A percentile compares a stretch with the other conserved stretches of the same genome.
Evolutionary conservation across 176 grass and related monocot species (phyloP).

Genomic region (Avena atlantica): DNA sequence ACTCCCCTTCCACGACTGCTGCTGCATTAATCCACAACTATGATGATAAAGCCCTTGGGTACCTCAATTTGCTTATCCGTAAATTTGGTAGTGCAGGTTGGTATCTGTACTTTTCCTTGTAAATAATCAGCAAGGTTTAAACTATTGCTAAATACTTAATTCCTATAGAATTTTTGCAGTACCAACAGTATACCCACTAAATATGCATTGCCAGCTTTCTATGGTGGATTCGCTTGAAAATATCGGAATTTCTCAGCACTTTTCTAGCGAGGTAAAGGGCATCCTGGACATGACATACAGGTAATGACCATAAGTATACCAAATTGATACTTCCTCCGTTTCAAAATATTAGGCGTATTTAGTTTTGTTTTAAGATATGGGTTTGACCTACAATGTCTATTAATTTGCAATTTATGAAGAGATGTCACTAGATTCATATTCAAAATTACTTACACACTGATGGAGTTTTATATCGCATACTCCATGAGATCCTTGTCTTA

Average conservation of each 20-base stretch:
- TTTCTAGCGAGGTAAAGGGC: constrained; percentile 57
- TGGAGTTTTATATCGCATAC: background rate
- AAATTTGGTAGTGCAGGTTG: constrained; percentile 72
- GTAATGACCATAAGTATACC: constrained; percentile 42
- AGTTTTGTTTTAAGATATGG: background rate
- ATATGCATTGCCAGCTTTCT: constrained; percentile 58
- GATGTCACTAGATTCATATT: background rate
- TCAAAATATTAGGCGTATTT: background rate
- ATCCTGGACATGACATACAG: constrained; percentile 75
- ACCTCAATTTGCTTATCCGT: constrained; percentile 60
- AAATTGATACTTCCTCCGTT: background rate
- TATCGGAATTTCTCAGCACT: constrained; percentile 63
- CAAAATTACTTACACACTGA: background rate
- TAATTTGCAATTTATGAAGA: background rate
- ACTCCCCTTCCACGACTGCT: constrained; percentile 84
- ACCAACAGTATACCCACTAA: constrained; percentile 54
- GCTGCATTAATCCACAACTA: constrained; percentile 53
- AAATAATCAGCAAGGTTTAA: background rate
- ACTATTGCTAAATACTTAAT: constrained; percentile 31
- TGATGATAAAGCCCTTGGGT: constrained; percentile 62
- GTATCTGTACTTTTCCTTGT: background rate
- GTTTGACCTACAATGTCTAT: background rate
- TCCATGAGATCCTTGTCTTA: background rate
- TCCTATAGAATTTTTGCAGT: constrained; percentile 40
- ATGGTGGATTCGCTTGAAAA: constrained; percentile 77